phyloP scores from a whole-genome alignment of 352 stramenopile species.

The Phytophthora agathidicida region DNA sequence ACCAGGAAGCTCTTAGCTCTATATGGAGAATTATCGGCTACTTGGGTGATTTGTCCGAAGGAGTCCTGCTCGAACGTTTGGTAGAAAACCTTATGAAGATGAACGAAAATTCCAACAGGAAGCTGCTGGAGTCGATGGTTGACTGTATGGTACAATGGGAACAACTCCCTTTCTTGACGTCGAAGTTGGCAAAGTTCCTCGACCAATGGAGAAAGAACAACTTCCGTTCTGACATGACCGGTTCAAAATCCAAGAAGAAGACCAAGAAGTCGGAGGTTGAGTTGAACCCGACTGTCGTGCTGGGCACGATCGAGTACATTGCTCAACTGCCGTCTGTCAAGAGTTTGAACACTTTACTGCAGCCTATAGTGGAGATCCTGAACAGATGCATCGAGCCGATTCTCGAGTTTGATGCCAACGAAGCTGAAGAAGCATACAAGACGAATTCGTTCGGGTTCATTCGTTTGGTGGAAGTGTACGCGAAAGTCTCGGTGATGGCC shows the following conservation, averaged over 20 bases:
- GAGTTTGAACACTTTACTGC: conserved; percentile 52
- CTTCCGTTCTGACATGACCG: conserved; percentile 26
- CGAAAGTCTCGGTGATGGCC: conserved; percentile 58
- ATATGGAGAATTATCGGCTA: conserved; percentile 81
- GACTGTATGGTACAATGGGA: conserved; percentile 80
- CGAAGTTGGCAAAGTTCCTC: conserved; percentile 66
- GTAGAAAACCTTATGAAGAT: conserved; percentile 76
- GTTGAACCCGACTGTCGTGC: conserved; percentile 67
- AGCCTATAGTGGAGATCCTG: conserved; percentile 48
- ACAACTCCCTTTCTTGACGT: conserved; percentile 67
- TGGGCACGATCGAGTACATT: conserved; percentile 72
- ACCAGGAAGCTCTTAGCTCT: conserved; percentile 71
- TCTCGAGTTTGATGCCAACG: conserved; percentile 45
- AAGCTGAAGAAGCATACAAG: conserved; percentile 51
- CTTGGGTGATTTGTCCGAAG: conserved; percentile 66
- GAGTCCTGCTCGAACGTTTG: conserved; percentile 59
- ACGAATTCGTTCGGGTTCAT: conserved; percentile 66
- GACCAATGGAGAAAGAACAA: conserved; percentile 61
- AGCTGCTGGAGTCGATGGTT: conserved; percentile 80
- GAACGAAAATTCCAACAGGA: conserved; percentile 74
- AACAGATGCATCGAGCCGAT: conserved; percentile 52
- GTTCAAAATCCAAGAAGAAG: conserved; percentile 49
- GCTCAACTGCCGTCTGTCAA: conserved; percentile 52
- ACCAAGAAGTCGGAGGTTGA: conserved; percentile 25
- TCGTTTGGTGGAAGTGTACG: conserved; percentile 75